Evolutionary conservation across 192 early-diverging fungal species (phyloP).

Genomic region (Chytriomyces sp.): DNA sequence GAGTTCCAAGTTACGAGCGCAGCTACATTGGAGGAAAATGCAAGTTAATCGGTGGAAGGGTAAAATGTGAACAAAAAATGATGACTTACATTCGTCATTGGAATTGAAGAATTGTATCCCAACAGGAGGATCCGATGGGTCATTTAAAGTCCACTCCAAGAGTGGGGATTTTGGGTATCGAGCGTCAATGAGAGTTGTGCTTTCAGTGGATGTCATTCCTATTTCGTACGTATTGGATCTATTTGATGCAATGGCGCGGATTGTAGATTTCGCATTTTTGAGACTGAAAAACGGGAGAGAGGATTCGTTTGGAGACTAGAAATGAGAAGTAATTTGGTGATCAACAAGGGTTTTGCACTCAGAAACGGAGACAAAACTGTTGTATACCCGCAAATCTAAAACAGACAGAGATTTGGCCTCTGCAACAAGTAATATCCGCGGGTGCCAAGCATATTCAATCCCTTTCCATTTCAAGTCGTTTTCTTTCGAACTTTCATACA

Average conservation of each 20-base stretch:
- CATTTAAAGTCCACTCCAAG: conserved; percentile 15
- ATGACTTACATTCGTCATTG: neutral
- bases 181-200: conserved; percentile 16
- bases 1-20: conserved; percentile 30
- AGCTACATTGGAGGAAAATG: conserved; percentile 7
- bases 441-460: conserved; percentile 32
- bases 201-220: conserved; percentile 15
- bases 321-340: neutral
- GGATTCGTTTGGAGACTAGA: conserved; percentile 11
- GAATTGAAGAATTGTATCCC: conserved; percentile 19
- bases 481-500: neutral
- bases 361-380: neutral
- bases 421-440: conserved; percentile 15
- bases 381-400: conserved; percentile 22
- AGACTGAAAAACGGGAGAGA: conserved; percentile 13
- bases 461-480: conserved; percentile 25
- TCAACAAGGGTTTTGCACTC: neutral
- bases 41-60: neutral
- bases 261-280: no score
- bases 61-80: neutral
- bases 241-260: conserved; percentile 21
- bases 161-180: conserved; percentile 25
- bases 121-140: conserved; percentile 22
- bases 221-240: conserved; percentile 9
- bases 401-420: conserved; percentile 13